Percentiles rank a stretch among this genome's conserved stretches.
Evolutionary conservation across 108 stramenopile species (phyloP).

Genomic region (Nitzschia sp.): DNA sequence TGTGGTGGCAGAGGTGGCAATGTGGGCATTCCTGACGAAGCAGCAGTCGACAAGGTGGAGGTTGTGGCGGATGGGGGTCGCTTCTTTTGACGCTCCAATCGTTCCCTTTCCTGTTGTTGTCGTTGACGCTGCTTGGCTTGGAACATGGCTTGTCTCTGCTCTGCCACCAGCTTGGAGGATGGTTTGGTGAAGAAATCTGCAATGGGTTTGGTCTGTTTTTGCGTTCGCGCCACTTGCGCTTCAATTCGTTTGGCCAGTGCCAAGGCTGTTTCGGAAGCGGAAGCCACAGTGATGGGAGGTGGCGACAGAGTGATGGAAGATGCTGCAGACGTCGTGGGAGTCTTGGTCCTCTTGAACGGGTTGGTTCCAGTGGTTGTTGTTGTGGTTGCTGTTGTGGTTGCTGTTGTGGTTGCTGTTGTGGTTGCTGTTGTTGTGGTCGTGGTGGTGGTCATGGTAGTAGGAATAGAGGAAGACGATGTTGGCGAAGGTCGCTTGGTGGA

Average conservation of each 20-base stretch:
- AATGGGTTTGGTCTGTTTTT: neutral
- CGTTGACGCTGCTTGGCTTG: slow-evolving; percentile 42
- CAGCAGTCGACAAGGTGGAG: neutral
- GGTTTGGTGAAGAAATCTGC: slow-evolving; percentile 16
- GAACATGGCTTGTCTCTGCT: slow-evolving; percentile 60
- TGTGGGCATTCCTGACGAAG: neutral
- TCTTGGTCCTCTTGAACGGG: neutral
- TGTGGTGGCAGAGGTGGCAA: neutral
- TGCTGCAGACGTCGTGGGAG: neutral
- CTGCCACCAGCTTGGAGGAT: slow-evolving; percentile 28
- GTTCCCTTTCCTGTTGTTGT: slow-evolving; percentile 46
- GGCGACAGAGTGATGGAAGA: neutral
- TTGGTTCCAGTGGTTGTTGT: slow-evolving; percentile 2
- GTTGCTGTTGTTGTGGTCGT: neutral
- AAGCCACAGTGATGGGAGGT: neutral
- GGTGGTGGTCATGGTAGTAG: neutral
- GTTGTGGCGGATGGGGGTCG: slow-evolving; percentile 2
- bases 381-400: neutral
- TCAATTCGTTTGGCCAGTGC: slow-evolving; percentile 17
- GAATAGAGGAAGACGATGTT: neutral
- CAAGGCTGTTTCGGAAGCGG: neutral
- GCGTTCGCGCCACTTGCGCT: neutral
- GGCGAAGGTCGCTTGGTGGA: neutral
- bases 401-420: neutral
- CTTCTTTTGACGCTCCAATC: slow-evolving; percentile 34